Conservation (phyloP, 2,329 filamentous ascomycete species). For the Ophiostoma montium region DNA sequence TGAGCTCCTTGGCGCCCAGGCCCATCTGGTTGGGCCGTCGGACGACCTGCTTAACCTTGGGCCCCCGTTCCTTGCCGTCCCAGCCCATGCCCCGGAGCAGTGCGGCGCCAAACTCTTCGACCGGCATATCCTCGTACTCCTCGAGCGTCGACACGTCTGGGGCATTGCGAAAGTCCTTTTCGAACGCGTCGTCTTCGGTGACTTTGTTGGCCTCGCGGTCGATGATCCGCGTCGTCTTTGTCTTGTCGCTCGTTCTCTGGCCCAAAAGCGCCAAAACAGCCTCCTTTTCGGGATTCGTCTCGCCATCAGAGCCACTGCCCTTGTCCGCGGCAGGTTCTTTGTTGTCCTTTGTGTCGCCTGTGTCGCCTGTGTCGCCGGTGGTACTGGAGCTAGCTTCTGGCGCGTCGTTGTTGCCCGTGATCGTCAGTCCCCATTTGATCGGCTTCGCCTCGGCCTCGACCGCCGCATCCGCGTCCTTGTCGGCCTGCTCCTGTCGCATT, state of each 20-base stretch:
- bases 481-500: not conserved
- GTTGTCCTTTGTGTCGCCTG: not conserved
- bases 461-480: slow-evolving; percentile 14
- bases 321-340: not conserved
- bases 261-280: slow-evolving; percentile 14
- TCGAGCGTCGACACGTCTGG: slow-evolving; percentile 65
- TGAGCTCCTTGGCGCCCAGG: slow-evolving; percentile 44
- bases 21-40: slow-evolving; percentile 70
- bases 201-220: slow-evolving; percentile 24
- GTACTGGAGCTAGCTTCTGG: not conserved
- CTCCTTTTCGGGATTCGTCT: slow-evolving; percentile 8
- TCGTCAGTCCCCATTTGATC: slow-evolving; percentile 24
- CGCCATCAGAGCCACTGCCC: too few relatives aligned
- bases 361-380: not conserved
- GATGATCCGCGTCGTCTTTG: slow-evolving; percentile 11
- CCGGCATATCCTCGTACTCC: slow-evolving; percentile 77
- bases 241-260: slow-evolving; percentile 5
- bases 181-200: slow-evolving; percentile 55
- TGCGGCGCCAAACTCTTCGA: slow-evolving; percentile 88
- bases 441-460: slow-evolving; percentile 21
- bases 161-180: slow-evolving; percentile 53
- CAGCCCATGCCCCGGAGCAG: slow-evolving; percentile 89
- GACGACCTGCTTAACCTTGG: slow-evolving; percentile 51
- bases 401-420: slow-evolving; percentile 17
- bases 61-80: slow-evolving; percentile 52